Evolutionary conservation across 2,329 filamentous ascomycete species (phyloP), one percentile per base, ranked within the genome.

Genomic region (Bipolaris gigantea): DNA sequence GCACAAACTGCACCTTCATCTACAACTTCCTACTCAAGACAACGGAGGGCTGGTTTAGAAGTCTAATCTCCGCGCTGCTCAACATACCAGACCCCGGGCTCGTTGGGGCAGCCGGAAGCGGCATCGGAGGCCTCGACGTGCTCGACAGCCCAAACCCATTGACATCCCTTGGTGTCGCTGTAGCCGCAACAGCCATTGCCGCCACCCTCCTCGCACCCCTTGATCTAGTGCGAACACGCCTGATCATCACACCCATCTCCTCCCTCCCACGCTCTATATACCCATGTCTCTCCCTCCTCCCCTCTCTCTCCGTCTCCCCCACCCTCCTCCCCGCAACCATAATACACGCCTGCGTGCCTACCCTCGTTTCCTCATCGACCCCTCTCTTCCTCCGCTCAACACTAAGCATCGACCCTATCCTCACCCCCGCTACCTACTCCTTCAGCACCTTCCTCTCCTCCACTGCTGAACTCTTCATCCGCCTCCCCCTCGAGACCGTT

Each of bases 401-500:
- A 56, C 85, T 97, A 62, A 83, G 87, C 59, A 87, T 97, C 65
- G 91, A 96, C 72, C 89, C 89, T 21, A 83, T 94, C 51, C 78
- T 88, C 27, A 91, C 90, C 5, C 92, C 94, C 0, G 86, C 86
- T 39, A 84, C 89, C 13, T 97, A 95, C 79, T 90, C 88, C 18
- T 72, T 96, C 41, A 85, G 86, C 67, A 90, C 90, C 48, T 96
- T 97, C 75, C 80, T 90, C 62, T 86, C 90, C 13, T 92, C 90
- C 2, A 86, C 87, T 0, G 81, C 86, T 2, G 92, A 96, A 44
- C 83, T 97, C 30, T 89, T 94, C 65, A 75, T 96, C 62, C 92
- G 93, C 68, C 84, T 97, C 11, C 94, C 94, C 0, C 80, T 97
- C 4, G 94, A 99, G 76, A 97, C 93, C 0, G 89, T 96, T 15